Conservation (phyloP, 169 alveolate species). For the Plasmodium gaboni region DNA sequence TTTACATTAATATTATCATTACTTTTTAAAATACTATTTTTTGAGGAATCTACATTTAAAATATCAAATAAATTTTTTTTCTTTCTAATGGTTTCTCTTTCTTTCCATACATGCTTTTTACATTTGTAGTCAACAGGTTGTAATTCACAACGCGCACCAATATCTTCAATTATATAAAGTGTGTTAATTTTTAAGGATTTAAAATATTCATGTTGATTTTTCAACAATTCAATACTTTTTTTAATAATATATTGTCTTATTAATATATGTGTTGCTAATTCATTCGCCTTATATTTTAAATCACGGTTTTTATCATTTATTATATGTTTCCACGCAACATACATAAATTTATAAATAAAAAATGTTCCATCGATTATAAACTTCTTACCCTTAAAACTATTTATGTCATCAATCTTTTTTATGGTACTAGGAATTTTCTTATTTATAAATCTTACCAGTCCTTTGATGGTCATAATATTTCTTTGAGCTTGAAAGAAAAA, state of each 20-base stretch:
- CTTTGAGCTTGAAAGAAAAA: background rate
- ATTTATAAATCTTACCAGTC: constrained; percentile 55
- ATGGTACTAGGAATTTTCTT: constrained; percentile 74
- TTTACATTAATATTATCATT: background rate
- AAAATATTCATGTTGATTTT: constrained; percentile 71
- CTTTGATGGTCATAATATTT: constrained; percentile 76
- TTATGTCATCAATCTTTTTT: constrained; percentile 69
- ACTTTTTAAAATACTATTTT: background rate
- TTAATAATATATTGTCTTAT: constrained; percentile 66
- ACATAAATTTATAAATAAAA: constrained; percentile 71
- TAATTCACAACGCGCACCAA: constrained; percentile 73
- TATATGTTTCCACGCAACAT: constrained; percentile 75
- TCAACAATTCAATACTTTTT: constrained; percentile 60
- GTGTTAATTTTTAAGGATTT: constrained; percentile 70
- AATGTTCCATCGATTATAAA: constrained; percentile 75
- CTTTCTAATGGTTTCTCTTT: constrained; percentile 53
- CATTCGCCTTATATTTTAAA: constrained; percentile 36
- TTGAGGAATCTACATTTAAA: constrained; percentile 37
- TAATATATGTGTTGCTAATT: constrained; percentile 46
- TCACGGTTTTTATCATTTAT: constrained; percentile 68
- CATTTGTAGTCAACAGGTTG: constrained; percentile 73
- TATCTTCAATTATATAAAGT: constrained; percentile 72
- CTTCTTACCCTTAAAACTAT: constrained; percentile 64
- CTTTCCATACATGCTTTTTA: constrained; percentile 76
- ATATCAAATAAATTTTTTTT: constrained; percentile 68